phyloP scores from a whole-genome alignment of 1,139 yeast species.

The Geotrichum fermentans region DNA sequence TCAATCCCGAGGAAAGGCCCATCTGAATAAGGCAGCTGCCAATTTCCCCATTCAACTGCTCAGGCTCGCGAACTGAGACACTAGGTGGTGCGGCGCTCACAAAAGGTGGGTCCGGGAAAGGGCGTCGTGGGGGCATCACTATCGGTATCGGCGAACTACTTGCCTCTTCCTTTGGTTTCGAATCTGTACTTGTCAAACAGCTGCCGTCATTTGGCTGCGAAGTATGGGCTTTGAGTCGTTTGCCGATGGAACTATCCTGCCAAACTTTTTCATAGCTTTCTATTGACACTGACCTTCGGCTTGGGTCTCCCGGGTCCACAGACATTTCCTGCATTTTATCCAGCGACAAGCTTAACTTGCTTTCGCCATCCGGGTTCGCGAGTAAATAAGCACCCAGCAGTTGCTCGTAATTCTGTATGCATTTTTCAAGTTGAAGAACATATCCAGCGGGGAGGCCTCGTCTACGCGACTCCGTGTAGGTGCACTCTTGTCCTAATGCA shows the following conservation, averaged over 20 bases:
- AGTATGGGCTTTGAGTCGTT: not conserved
- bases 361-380: constrained; percentile 5
- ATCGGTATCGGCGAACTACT: not conserved
- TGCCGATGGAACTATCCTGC: not conserved
- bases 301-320: not conserved
- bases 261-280: constrained; percentile 8
- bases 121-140: constrained; percentile 10
- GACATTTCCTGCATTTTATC: constrained; percentile 1
- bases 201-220: not conserved
- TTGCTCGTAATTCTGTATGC: constrained; percentile 21
- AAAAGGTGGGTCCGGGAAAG: too few relatives aligned
- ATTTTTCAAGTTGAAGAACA: constrained; percentile 22
- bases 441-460: constrained; percentile 26
- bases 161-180: not conserved
- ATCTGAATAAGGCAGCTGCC: constrained; percentile 8
- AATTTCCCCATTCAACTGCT: too few relatives aligned
- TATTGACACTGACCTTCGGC: too few relatives aligned
- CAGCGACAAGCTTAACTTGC: not conserved
- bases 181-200: not conserved
- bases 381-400: constrained; percentile 20
- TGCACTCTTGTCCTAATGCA: constrained; percentile 22
- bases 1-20: constrained; percentile 11
- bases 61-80: too few relatives aligned
- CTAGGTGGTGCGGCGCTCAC: too few relatives aligned
- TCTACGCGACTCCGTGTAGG: constrained; percentile 24